A percentile compares a stretch with the other conserved stretches of the same genome.
Evolutionary conservation across 148 eudicot species (phyloP).

Genomic region (Salicornia ramosissima): DNA sequence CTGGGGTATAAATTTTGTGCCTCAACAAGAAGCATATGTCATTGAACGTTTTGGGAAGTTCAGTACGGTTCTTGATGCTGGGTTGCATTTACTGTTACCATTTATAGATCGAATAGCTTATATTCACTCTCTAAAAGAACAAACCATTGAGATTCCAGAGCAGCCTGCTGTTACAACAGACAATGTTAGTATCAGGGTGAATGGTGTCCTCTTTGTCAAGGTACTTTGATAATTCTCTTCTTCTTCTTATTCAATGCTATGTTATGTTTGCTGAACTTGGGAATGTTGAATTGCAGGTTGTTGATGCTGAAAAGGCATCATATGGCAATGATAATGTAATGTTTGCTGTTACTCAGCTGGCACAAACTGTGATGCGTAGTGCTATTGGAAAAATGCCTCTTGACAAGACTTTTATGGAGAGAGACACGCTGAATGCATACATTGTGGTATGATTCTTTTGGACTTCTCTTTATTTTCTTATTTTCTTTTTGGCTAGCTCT

Average conservation of each 20-base stretch:
- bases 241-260: not conserved
- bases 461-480: not conserved
- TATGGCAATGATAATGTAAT: slow-evolving; percentile 89
- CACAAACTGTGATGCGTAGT: slow-evolving; percentile 95
- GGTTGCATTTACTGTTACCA: slow-evolving; percentile 79
- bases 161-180: slow-evolving; percentile 91
- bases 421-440: slow-evolving; percentile 79
- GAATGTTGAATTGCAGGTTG: slow-evolving; percentile 45
- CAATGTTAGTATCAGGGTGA: slow-evolving; percentile 78
- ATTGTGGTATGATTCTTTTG: slow-evolving; percentile 61
- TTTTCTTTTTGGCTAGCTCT: not conserved
- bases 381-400: slow-evolving; percentile 87
- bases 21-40: slow-evolving; percentile 79
- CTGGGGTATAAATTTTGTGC: slow-evolving; percentile 83
- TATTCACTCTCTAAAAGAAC: slow-evolving; percentile 84
- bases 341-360: slow-evolving; percentile 80
- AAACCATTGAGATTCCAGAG: slow-evolving; percentile 73
- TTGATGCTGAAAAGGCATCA: slow-evolving; percentile 73
- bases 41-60: slow-evolving; percentile 86
- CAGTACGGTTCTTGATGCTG: slow-evolving; percentile 62
- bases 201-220: slow-evolving; percentile 89
- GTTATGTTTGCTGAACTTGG: not conserved
- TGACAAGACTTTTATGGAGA: slow-evolving; percentile 93
- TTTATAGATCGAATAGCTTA: slow-evolving; percentile 76
- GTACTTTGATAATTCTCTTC: slow-evolving; percentile 20